Conservation (phyloP, 345 rosid species). For the Firmiana major region DNA sequence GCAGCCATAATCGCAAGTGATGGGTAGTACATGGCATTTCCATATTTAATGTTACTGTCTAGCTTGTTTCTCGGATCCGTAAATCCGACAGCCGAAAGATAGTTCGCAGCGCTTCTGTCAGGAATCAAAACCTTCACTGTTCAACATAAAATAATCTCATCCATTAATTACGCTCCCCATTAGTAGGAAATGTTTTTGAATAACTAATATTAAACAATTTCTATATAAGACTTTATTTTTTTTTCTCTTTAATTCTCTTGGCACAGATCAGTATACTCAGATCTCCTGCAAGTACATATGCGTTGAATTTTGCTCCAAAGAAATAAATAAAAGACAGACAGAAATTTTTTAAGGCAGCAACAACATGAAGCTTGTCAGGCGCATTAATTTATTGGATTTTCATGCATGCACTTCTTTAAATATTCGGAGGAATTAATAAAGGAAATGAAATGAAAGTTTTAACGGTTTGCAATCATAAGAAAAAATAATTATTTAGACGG, state of each 20-base stretch:
- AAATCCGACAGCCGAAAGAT: slow-evolving; percentile 42
- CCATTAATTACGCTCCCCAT: neutral
- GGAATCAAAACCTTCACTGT: slow-evolving; percentile 48
- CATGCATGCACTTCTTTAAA: too few relatives aligned
- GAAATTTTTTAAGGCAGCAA: neutral
- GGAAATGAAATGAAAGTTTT: too few relatives aligned
- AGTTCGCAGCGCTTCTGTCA: slow-evolving; percentile 35
- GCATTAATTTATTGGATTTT: too few relatives aligned
- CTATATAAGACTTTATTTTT: neutral
- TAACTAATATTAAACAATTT: neutral
- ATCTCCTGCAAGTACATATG: neutral
- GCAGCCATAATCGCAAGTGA: slow-evolving; percentile 63
- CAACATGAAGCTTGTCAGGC: neutral
- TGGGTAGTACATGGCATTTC: slow-evolving; percentile 41
- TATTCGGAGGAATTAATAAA: too few relatives aligned
- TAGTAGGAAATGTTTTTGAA: too few relatives aligned
- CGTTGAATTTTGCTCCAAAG: neutral
- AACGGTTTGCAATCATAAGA: too few relatives aligned
- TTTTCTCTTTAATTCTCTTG: neutral
- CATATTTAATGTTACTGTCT: slow-evolving; percentile 35
- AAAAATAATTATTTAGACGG: too few relatives aligned
- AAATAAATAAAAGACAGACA: neutral
- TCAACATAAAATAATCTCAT: neutral
- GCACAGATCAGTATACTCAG: neutral
- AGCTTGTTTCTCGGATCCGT: slow-evolving; percentile 44